Evolutionary conservation across 2,329 filamentous ascomycete species (phyloP), one percentile per base, ranked within the genome.

Genomic region (Monosporascus sp.): DNA sequence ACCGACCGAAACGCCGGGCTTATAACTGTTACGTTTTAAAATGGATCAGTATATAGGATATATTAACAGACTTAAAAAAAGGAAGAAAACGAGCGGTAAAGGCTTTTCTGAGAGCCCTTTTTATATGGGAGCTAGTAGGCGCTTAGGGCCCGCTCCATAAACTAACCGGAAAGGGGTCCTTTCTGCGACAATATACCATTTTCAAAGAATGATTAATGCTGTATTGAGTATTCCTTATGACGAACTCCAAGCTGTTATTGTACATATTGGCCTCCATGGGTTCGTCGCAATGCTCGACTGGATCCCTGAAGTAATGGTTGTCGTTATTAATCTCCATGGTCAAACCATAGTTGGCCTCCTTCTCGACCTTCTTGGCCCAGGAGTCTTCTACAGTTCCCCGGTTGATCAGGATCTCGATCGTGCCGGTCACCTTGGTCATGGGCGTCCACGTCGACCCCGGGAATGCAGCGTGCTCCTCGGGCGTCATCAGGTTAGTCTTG

Each of bases 271-370:
- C 26, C 22, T 36, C 22, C 59, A 68, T 64, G 1, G 50, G 56
- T 40, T 64, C 59, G 17, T 67, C 64, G 45, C 64, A 67, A 38
- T 59, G 63, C 11, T 56, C 56, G 6, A 58, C 48, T 4, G 58
- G 52, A 6, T 60, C 57, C 31, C 66, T 54, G 50, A 70, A 70
- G 52, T 71, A 70, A 51, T 68, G 59, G 27, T 65, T 66, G 37
- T 65, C 63, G 3, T 66, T 64, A 51, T 63, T 61, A 16, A 68
- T 61, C 59, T 69, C 66, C 31, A 68, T 60, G 1, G 60, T 57
- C 4, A 69, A 52, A 37, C 65, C 66, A 48, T 59, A 59, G 31
- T 58, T 58, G n/a, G 58, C 53, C 8, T 57, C 62, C 16, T 44
- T 52, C 19, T 54, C 48, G 3, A 67, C 57, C 17, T 53, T 57